Evolutionary conservation across 306 rosid genomes (phyloP), one percentile per base, ranked within the genome.

Genomic region (Oemleria cerasiformis): DNA sequence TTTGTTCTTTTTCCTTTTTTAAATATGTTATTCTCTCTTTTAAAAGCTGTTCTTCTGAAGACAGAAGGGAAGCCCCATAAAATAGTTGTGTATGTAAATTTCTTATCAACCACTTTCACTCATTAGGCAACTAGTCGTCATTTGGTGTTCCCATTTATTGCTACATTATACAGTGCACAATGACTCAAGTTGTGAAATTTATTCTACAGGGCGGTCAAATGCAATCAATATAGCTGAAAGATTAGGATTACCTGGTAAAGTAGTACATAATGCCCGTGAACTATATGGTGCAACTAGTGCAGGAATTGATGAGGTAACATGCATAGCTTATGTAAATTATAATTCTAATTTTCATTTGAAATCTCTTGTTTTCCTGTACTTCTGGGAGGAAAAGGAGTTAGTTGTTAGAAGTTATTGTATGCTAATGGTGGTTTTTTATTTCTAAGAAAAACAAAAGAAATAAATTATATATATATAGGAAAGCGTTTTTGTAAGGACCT

Each of bases 171-270:
- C 39, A 15, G 12, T 23, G 34, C 51, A 39, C 63, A 10, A 49
- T 38, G 72, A 66, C 67, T 79, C 36, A 23, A 63, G 57, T 50
- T 70, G 45, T 42, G 17, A 13, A 13, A 67, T 79, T 62, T 77
- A 41, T 53, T 30, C 65, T 79, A 75, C 74, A 91, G 97, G 97
- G 66, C 96, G 97, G 71, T 94, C 98, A 50, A 91, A 94, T 84
- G 98, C 97, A 68, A 87, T 94, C 65, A 91, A 87, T 68, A 86
- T 87, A 75, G 95, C 97, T 9, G 96, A 91, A 88, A 91, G 92
- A 85, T 85, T 94, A 80, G 92, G 96, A 71, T 79, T 91, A 64
- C 90, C 96, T 43, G 77, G 88, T 55, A 30, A 34, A 60, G 85
- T 94, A 83, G 78, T 91, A 51, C 88, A 85, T 67, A 53, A 75